These are phyloP conservation scores for Lactifluus piperatus DNA, from an alignment of 768 basidiomycete species.

Conservation along the genomic window DNA sequence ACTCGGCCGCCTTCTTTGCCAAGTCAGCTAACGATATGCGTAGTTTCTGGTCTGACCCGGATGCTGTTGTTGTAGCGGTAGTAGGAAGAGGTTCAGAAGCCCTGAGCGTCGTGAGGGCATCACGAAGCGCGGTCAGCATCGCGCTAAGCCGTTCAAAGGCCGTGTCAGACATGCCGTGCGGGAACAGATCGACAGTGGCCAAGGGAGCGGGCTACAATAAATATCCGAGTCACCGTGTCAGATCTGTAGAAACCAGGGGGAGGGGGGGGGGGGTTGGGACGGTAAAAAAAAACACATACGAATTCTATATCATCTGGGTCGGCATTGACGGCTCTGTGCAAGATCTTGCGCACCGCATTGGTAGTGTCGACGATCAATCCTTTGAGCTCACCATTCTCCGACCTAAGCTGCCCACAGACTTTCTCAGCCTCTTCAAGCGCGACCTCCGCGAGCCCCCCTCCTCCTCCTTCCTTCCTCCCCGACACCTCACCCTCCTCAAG, in stretches of 20 bases:
- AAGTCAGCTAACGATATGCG: constrained; percentile 9
- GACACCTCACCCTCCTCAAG: constrained; percentile 28
- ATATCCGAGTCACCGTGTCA: neutral
- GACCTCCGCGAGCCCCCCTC: constrained; percentile 43
- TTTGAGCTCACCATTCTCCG: constrained; percentile 57
- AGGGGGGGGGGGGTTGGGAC: constrained; percentile 24
- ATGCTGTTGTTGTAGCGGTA: no score
- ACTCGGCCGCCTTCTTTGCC: constrained; percentile 14
- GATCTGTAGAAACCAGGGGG: constrained; percentile 1
- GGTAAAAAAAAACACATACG: constrained; percentile 30
- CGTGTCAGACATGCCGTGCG: constrained; percentile 21
- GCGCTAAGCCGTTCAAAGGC: constrained; percentile 24
- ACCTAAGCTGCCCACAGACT: constrained; percentile 47
- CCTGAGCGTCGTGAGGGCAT: constrained; percentile 18
- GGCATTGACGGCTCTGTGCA: constrained; percentile 36
- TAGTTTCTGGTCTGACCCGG: neutral
- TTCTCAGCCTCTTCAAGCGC: constrained; percentile 69
- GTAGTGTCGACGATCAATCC: constrained; percentile 51
- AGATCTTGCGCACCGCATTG: constrained; percentile 53
- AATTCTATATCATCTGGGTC: constrained; percentile 39
- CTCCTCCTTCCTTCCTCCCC: no score
- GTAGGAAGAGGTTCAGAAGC: neutral
- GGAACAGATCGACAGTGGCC: constrained; percentile 23
- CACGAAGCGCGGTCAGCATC: constrained; percentile 23
- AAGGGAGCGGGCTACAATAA: constrained; percentile 23